Evolutionary conservation across 2,329 filamentous ascomycete genomes (phyloP).

Genomic region (Xylariaceae sp.): DNA sequence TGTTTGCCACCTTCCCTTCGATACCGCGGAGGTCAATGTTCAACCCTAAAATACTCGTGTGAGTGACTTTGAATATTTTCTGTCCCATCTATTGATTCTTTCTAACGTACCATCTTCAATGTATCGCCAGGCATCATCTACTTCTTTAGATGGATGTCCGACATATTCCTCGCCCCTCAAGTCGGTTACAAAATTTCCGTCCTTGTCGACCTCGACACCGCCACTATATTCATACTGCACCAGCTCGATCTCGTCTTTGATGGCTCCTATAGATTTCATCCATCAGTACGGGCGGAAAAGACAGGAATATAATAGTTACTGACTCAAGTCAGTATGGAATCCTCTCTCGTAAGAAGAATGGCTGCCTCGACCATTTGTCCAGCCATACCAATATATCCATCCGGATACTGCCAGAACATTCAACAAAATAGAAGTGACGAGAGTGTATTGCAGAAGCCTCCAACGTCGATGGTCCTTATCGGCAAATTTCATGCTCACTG

Average conservation of each 20-base stretch:
- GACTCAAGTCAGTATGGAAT: not conserved
- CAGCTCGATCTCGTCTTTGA: conserved; percentile 9
- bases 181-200: conserved; percentile 4
- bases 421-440: too few species aligned
- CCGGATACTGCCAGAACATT: too few species aligned
- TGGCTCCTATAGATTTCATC: conserved; percentile 7
- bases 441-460: too few species aligned
- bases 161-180: conserved; percentile 12
- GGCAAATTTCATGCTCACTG: too few species aligned
- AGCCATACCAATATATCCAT: too few species aligned
- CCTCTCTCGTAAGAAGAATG: too few species aligned
- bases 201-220: conserved; percentile 6
- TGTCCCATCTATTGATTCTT: not conserved
- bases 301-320: not conserved
- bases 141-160: not conserved
- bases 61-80: too few species aligned
- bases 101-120: conserved; percentile 3
- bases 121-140: conserved; percentile 14
- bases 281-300: too few species aligned
- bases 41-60: too few species aligned
- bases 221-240: not conserved
- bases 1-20: conserved; percentile 5
- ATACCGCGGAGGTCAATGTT: conserved; percentile 9
- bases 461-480: too few species aligned
- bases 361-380: too few species aligned